Conservation (phyloP, 768 basidiomycete genomes). For the Polyporus arcularius region DNA sequence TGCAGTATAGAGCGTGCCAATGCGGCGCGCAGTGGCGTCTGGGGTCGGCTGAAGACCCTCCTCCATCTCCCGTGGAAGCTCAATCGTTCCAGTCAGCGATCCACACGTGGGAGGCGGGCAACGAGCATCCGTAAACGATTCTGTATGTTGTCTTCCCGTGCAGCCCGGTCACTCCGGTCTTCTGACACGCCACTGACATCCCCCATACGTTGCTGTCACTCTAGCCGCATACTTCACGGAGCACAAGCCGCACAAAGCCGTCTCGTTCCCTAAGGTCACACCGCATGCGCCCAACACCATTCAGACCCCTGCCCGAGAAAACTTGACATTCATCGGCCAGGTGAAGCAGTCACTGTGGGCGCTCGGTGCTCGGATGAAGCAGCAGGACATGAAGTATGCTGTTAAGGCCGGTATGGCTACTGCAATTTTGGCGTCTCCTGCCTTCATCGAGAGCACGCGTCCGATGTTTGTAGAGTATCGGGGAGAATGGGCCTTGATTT, state of each 20-base stretch:
- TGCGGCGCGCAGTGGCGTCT: slow-evolving; percentile 38
- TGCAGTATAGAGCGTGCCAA: slow-evolving; percentile 63
- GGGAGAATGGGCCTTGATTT: slow-evolving; percentile 96
- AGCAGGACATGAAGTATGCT: slow-evolving; percentile 83
- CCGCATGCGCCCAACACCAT: slow-evolving; percentile 87
- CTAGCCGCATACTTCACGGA: slow-evolving; percentile 58
- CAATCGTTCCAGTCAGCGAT: background rate
- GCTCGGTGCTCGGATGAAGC: slow-evolving; percentile 60
- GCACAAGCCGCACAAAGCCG: slow-evolving; percentile 40
- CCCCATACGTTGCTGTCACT: background rate
- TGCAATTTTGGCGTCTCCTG: slow-evolving; percentile 82
- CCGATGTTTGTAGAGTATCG: slow-evolving; percentile 78
- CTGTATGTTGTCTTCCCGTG: slow-evolving; percentile 22
- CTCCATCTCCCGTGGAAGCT: background rate
- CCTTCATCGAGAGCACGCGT: slow-evolving; percentile 80
- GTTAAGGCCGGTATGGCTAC: slow-evolving; percentile 86
- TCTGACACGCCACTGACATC: background rate
- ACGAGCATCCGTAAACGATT: slow-evolving; percentile 27
- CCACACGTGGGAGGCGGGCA: slow-evolving; percentile 10
- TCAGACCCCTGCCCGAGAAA: slow-evolving; percentile 67
- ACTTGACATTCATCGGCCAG: slow-evolving; percentile 61
- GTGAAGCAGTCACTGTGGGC: slow-evolving; percentile 75
- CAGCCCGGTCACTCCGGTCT: background rate
- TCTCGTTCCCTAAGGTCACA: slow-evolving; percentile 77
- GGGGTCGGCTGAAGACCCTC: slow-evolving; percentile 34